These are phyloP conservation scores for Mercurialis annua DNA, from an alignment of 345 rosid genomes.

Conservation along the genomic window DNA sequence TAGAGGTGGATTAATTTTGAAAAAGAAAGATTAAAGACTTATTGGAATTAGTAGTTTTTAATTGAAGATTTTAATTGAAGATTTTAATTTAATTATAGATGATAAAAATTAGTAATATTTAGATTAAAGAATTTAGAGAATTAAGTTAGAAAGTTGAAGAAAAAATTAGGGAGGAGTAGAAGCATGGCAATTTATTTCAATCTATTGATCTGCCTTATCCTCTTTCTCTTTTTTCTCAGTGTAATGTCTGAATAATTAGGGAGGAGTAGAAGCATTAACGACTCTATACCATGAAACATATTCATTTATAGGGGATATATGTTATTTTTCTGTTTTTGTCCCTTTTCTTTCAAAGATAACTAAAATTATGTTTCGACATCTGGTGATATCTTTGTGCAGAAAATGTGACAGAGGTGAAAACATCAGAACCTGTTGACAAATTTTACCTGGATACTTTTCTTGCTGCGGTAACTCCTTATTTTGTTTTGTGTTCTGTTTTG, in stretches of 20 bases:
- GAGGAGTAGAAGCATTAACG: neutral
- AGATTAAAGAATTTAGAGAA: too few species aligned
- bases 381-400: conserved; percentile 25
- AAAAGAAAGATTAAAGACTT: too few species aligned
- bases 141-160: too few species aligned
- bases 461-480: conserved; percentile 19
- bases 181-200: neutral
- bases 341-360: neutral
- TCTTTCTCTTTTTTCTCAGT: neutral
- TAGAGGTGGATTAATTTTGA: too few species aligned
- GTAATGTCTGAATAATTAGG: neutral
- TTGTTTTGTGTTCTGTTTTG: neutral
- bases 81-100: too few species aligned
- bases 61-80: too few species aligned
- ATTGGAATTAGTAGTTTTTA: too few species aligned
- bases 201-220: neutral
- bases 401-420: conserved; percentile 22
- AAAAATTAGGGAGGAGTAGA: too few species aligned
- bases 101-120: too few species aligned
- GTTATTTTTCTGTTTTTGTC: neutral
- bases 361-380: conserved; percentile 17
- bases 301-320: conserved; percentile 1
- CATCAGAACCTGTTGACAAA: conserved; percentile 23
- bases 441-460: conserved; percentile 18
- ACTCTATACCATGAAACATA: neutral